Base-by-base conservation (phyloP, 2,329 filamentous ascomycete genomes). In the Tetracladium maxilliforme region DNA sequence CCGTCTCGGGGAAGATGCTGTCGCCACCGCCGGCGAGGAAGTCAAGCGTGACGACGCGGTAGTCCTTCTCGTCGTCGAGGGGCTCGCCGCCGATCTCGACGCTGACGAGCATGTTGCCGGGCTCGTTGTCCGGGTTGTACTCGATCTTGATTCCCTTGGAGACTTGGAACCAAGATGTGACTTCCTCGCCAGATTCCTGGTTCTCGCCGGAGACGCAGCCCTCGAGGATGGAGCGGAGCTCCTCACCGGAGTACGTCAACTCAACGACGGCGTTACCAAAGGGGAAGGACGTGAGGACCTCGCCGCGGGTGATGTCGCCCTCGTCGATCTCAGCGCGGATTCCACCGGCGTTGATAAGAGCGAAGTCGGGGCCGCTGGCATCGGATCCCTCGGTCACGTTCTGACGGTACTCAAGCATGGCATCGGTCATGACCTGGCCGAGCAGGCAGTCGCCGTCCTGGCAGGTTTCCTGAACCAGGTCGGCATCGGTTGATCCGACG, bases 191-290 rank as follows among this genome's bases (percentile, higher is more conserved):
- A 40, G 69, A 73, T 37, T 54, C 55, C 34, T 67, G 54, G 47
- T 64, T 75, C 21, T 66, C 45, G 14, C 48, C 49, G 5, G 60
- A 57, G 4, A 74, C 56, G 29, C 64, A 56, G 5, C 70, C 71
- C 39, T 76, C 69, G 16, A 78, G 51, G 5, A 66, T 52, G 21
- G 57, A 50, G 57, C 64, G 67, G 5, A 77, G 41, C 21, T 64
- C 54, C 7, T 58, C 48, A 11, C 71, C 71, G 0, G 50, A 49
- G 32, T 65, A 54, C 1, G 41, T 48, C 10, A 75, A 45, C 37
- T 75, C 65, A 7, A 72, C 68, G 12, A 77, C 54, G 22, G 69
- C 54, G 44, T 77, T 77, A 27, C 66, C 64, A 33, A 77, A 77
- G 19, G 71, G 71, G 46, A 77, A 77, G 0, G 67, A 58, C 0